A percentile compares a stretch with the other conserved stretches of the same genome.
Evolutionary conservation across 495 filamentous ascomycete species (phyloP).

Genomic region (Wilcoxina mikolae): DNA sequence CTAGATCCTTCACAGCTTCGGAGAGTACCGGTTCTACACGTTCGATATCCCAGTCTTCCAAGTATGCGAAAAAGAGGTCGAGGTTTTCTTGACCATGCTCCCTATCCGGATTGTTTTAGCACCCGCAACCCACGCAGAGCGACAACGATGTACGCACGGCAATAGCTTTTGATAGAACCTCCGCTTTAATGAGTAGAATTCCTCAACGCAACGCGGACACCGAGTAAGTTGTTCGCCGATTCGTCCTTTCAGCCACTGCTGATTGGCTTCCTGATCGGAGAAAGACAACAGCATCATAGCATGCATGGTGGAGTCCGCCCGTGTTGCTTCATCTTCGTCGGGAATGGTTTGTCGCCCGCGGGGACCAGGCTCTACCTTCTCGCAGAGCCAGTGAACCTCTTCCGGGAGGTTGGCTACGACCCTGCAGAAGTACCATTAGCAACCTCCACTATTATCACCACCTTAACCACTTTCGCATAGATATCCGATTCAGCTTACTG

Average conservation of each 20-base stretch:
- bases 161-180: conserved; percentile 16
- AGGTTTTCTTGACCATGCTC: conserved; percentile 26
- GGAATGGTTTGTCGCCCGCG: conserved; percentile 14
- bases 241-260: conserved; percentile 22
- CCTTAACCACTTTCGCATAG: neutral
- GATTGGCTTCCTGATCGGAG: conserved; percentile 23
- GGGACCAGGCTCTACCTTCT: conserved; percentile 18
- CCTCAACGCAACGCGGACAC: conserved; percentile 19
- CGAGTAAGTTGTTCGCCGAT: conserved; percentile 21
- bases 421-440: conserved; percentile 5
- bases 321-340: conserved; percentile 15
- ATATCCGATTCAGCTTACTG: conserved; percentile 2
- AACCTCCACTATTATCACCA: neutral
- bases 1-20: conserved; percentile 14
- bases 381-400: conserved; percentile 27
- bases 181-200: conserved; percentile 23
- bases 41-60: conserved; percentile 23
- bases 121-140: neutral
- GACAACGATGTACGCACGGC: neutral
- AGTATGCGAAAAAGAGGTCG: conserved; percentile 23
- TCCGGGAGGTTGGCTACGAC: conserved; percentile 25
- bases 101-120: conserved; percentile 6
- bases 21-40: conserved; percentile 20
- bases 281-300: conserved; percentile 26
- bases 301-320: conserved; percentile 21